Evolutionary conservation across 1,284 basidiomycete species (phyloP).

Genomic region (Malassezia equina): DNA sequence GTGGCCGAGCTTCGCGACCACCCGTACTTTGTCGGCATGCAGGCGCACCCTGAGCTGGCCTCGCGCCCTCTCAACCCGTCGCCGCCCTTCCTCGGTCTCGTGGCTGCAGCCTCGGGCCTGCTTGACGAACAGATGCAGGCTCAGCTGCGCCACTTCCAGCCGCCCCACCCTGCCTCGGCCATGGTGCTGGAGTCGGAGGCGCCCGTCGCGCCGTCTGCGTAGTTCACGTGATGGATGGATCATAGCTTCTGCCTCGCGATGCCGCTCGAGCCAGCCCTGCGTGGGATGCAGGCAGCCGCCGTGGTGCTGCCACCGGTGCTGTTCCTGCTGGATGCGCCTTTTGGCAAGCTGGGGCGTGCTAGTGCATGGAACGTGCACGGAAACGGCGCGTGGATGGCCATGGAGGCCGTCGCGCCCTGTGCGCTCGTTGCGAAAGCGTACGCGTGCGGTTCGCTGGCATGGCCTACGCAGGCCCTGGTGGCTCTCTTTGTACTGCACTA

Average conservation of each 20-base stretch:
- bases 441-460: not conserved
- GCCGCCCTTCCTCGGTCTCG: slow-evolving; percentile 89
- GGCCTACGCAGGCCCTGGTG: slow-evolving; percentile 20
- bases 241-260: not conserved
- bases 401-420: slow-evolving; percentile 14
- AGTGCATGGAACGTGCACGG: slow-evolving; percentile 12
- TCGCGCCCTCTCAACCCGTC: slow-evolving; percentile 96
- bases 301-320: slow-evolving; percentile 3
- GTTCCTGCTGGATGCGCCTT: slow-evolving; percentile 9
- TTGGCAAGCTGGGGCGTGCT: slow-evolving; percentile 11
- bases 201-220: not conserved
- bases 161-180: slow-evolving; percentile 52
- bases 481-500: slow-evolving; percentile 67
- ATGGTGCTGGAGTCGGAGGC: slow-evolving; percentile 33
- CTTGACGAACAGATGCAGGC: slow-evolving; percentile 65
- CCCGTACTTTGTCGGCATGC: slow-evolving; percentile 86
- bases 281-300: slow-evolving; percentile 9
- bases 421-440: not conserved
- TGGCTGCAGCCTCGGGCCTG: slow-evolving; percentile 68
- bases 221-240: slow-evolving; percentile 15
- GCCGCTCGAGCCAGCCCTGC: slow-evolving; percentile 1
- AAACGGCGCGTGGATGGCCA: slow-evolving; percentile 16
- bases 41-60: slow-evolving; percentile 98
- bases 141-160: slow-evolving; percentile 55
- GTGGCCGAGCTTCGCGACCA: slow-evolving; percentile 79